A percentile compares a stretch with the other conserved stretches of the same genome.
phyloP scores from a whole-genome alignment of 179 eudicot species.

The Vitellaria paradoxa region DNA sequence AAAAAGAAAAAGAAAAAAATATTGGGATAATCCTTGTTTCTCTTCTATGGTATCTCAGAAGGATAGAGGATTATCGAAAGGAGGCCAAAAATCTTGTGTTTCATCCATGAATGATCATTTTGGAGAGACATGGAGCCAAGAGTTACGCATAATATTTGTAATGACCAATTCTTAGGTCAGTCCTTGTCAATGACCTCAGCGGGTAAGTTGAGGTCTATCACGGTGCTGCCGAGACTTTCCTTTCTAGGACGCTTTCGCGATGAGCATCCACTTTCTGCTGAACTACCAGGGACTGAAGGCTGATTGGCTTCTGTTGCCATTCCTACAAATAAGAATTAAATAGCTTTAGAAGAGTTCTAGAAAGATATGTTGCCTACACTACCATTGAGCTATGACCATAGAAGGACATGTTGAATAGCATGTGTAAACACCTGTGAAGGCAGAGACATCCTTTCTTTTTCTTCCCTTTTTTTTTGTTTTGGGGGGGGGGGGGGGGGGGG shows the following conservation, averaged over 20 bases:
- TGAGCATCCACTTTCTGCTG: slow-evolving; percentile 30
- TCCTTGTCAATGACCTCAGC: slow-evolving; percentile 30
- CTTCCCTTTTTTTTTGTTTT: too few relatives aligned
- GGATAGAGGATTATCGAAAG: not conserved
- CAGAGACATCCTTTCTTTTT: too few relatives aligned
- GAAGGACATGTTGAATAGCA: too few relatives aligned
- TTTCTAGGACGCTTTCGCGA: slow-evolving; percentile 32
- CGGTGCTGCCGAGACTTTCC: slow-evolving; percentile 14
- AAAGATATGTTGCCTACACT: too few relatives aligned
- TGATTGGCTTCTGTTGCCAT: not conserved
- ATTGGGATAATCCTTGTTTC: not conserved
- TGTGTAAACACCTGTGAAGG: too few relatives aligned
- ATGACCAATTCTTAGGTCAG: slow-evolving; percentile 7
- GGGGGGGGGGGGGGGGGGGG: too few relatives aligned
- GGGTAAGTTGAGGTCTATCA: slow-evolving; percentile 41
- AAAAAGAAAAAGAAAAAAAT: too few relatives aligned
- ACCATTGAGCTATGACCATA: too few relatives aligned
- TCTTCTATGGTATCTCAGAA: not conserved
- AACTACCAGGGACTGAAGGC: slow-evolving; percentile 36
- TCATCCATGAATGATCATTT: not conserved
- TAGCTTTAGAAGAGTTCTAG: too few relatives aligned
- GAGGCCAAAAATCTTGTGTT: slow-evolving; percentile 1
- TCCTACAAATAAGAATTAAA: too few relatives aligned
- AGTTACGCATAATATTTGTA: slow-evolving; percentile 20
- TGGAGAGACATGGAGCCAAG: slow-evolving; percentile 6